Base-by-base conservation (phyloP, 2,329 filamentous ascomycete genomes). In the Fusarium oligoseptatum region DNA sequence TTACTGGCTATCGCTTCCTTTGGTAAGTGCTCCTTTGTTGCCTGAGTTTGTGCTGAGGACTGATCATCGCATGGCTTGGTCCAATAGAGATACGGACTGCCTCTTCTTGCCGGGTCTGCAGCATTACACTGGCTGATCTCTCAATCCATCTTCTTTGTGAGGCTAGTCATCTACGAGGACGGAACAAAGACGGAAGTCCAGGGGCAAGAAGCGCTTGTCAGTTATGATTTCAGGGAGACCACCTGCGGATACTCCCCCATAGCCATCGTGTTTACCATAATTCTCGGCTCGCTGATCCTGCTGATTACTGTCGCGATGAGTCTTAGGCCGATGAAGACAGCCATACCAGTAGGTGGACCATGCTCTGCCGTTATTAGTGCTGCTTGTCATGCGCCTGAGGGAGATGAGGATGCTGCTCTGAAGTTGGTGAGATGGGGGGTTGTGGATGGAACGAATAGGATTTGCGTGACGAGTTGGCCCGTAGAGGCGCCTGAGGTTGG, bases 1-100 rank as follows among this genome's bases (percentile, higher is more conserved):
- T 15, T 64, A 64, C 11, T 64, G 50, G 62, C 12, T 64, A 12
- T 64, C 62, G n/a, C 62, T 64, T 20, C 62, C 62, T 9, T 34
- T 64, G 17, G 61, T 64, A 24, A 56, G 48, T 64, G 5, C 32
- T 27, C 4, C 32, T 12, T 20, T 8, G 8, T 24, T 20, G 2
- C 27, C 7, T 6, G 22, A 50, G 45, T 24, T 50, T 24, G 45
- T 3, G 15, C 45, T 15, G 1, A 17, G 22, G 22, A 6, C 45
- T 50, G 22, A 50, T 27, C 22, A 50, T 15, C 1, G 8, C 45
- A 27, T 27, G 45, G 1, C 14, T 48, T 48, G 45, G 14, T 10
- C 22, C 12, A 11, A 15, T 22, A 64, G 61, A 39, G 61, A 41
- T 64, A 64, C 22, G 61, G 45, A 24, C n/a, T 64, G 3, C 45